Conservation (phyloP, 495 filamentous ascomycete genomes). For the Oidiodendron maius region DNA sequence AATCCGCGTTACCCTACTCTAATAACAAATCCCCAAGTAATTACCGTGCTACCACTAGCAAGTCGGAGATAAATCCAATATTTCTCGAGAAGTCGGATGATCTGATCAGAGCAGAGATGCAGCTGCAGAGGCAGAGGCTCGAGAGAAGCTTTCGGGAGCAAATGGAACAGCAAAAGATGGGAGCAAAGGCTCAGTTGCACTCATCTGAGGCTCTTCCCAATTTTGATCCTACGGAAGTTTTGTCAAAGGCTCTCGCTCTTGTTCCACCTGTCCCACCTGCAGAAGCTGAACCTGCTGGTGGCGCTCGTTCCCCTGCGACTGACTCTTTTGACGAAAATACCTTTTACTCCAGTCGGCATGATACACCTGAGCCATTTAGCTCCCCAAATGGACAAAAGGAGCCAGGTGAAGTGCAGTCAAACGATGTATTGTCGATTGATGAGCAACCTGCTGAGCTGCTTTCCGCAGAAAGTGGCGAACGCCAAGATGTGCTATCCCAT, state of each 20-base stretch:
- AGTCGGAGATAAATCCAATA: conserved; percentile 64
- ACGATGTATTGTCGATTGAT: too few species aligned
- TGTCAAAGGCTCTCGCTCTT: conserved; percentile 64
- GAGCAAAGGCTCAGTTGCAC: conserved; percentile 46
- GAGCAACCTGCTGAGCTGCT: conserved; percentile 5
- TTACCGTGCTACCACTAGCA: conserved; percentile 18
- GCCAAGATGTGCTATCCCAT: conserved; percentile 17
- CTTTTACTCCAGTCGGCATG: conserved; percentile 83
- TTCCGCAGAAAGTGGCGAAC: conserved; percentile 7
- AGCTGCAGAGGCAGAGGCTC: conserved; percentile 71
- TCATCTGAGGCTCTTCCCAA: conserved; percentile 57
- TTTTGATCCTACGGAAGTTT: conserved; percentile 69
- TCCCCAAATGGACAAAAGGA: conserved; percentile 34
- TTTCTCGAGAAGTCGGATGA: conserved; percentile 80
- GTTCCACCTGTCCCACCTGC: conserved; percentile 50
- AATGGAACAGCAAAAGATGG: conserved; percentile 57
- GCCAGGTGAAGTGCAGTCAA: conserved; percentile 35
- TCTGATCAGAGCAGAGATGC: conserved; percentile 74
- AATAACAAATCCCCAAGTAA: conserved; percentile 22
- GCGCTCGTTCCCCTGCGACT: conserved; percentile 45
- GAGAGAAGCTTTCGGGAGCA: conserved; percentile 74
- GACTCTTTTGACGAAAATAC: conserved; percentile 89
- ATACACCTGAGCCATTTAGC: conserved; percentile 38
- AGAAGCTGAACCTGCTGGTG: conserved; percentile 47
- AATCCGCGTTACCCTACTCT: conserved; percentile 11